phyloP scores from a whole-genome alignment of 805 yeast genomes.

The Torulaspora franciscae region DNA sequence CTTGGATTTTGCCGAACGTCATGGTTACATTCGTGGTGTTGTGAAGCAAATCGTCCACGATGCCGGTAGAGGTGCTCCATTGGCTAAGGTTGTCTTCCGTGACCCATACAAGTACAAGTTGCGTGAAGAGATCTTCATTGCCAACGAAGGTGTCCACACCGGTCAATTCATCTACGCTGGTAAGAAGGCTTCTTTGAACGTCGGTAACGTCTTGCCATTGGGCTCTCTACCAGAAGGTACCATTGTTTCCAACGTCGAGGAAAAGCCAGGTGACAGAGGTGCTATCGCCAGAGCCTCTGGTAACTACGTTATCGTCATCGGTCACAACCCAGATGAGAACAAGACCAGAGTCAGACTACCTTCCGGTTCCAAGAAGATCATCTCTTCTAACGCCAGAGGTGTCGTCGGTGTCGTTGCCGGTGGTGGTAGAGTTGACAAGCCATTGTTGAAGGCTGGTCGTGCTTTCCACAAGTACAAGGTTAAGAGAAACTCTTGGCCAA shows the following conservation, averaged over 20 bases:
- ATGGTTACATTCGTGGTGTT: slow-evolving; percentile 99
- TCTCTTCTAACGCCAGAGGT: slow-evolving; percentile 97
- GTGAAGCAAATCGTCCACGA: slow-evolving; percentile 98
- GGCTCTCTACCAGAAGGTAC: slow-evolving; percentile 99
- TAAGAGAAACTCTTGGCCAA: slow-evolving; percentile 99
- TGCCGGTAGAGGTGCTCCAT: slow-evolving; percentile 99
- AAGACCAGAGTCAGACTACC: slow-evolving; percentile 99
- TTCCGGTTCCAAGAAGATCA: slow-evolving; percentile 97
- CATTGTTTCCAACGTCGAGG: slow-evolving; percentile 96
- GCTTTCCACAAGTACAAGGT: slow-evolving; percentile 99
- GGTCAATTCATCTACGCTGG: slow-evolving; percentile 99
- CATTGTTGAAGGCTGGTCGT: slow-evolving; percentile 99
- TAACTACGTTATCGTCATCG: slow-evolving; percentile 97
- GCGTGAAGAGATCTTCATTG: slow-evolving; percentile 98
- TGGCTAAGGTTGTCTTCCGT: slow-evolving; percentile 98
- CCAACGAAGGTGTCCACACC: slow-evolving; percentile 99
- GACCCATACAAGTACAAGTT: slow-evolving; percentile 98
- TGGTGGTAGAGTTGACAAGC: slow-evolving; percentile 99
- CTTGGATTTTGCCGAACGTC: slow-evolving; percentile 98
- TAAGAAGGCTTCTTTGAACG: slow-evolving; percentile 94
- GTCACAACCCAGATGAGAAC: slow-evolving; percentile 98
- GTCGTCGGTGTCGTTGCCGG: slow-evolving; percentile 99
- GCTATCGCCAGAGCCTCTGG: slow-evolving; percentile 99
- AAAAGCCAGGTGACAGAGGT: slow-evolving; percentile 99
- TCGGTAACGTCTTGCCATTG: slow-evolving; percentile 96